Evolutionary conservation across 2,329 filamentous ascomycete genomes (phyloP).

Genomic region (Nemania sp.): DNA sequence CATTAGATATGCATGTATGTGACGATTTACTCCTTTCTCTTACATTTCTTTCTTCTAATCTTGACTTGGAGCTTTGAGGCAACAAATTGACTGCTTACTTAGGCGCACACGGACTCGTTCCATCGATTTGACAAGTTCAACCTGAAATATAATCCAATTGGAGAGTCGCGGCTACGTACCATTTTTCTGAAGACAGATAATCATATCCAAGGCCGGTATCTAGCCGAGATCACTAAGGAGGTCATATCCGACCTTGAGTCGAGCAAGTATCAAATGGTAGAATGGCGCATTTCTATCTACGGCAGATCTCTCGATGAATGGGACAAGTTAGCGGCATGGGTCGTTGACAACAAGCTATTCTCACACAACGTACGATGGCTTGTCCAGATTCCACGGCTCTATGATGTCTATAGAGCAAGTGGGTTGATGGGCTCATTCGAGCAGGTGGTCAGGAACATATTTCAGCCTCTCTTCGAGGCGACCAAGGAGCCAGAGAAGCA

Average conservation of each 20-base stretch:
- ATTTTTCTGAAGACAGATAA: conserved; percentile 99
- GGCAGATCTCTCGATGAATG: conserved; percentile 90
- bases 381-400: conserved; percentile 91
- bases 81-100: conserved; percentile 22
- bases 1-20: conserved; percentile 93
- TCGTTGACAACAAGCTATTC: conserved; percentile 96
- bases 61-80: neutral
- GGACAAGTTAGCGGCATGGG: conserved; percentile 97
- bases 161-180: conserved; percentile 92
- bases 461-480: conserved; percentile 91
- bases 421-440: conserved; percentile 88
- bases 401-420: conserved; percentile 91
- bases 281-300: conserved; percentile 98
- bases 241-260: conserved; percentile 96
- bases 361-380: conserved; percentile 98
- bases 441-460: conserved; percentile 87
- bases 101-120: conserved; percentile 96
- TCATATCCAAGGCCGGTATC: conserved; percentile 90
- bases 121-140: conserved; percentile 99
- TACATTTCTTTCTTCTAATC: too few relatives aligned
- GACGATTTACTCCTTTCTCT: neutral
- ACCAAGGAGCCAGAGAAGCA: conserved; percentile 84
- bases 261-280: conserved; percentile 99
- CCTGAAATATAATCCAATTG: conserved; percentile 96
- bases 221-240: conserved; percentile 97